Conservation (phyloP, 2,329 filamentous ascomycete species). For the Verticillium isaacii region DNA sequence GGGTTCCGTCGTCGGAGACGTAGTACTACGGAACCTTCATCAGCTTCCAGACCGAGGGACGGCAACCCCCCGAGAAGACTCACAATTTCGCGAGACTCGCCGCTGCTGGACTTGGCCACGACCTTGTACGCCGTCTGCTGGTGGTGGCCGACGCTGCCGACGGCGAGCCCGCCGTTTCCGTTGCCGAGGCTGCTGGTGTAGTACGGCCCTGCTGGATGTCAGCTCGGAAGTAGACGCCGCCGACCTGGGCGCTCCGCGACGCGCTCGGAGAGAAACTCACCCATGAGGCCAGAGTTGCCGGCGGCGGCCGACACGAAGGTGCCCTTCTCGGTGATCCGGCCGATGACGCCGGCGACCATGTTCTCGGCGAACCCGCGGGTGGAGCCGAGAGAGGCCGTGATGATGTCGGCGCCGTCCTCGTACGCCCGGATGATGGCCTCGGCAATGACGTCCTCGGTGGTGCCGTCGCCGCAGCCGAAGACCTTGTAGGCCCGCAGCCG, state of each 20-base stretch:
- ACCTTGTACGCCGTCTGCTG: not conserved
- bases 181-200: constrained; percentile 4
- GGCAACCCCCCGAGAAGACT: not conserved
- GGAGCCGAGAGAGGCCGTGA: constrained; percentile 12
- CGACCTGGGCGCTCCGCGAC: not conserved
- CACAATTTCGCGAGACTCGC: constrained; percentile 1
- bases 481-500: constrained; percentile 33
- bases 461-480: constrained; percentile 26
- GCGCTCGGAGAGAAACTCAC: not conserved
- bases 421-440: constrained; percentile 36
- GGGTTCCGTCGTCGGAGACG: not conserved
- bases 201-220: constrained; percentile 1
- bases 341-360: not conserved
- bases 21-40: not conserved
- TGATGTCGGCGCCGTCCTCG: constrained; percentile 32
- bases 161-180: constrained; percentile 1
- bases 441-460: constrained; percentile 33
- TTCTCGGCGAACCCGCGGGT: not conserved
- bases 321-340: not conserved
- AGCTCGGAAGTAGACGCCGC: not conserved
- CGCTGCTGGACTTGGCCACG: constrained; percentile 4
- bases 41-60: not conserved
- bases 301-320: not conserved
- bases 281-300: not conserved
- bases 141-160: constrained; percentile 4